These are phyloP conservation scores for Trypanosoma boissoni DNA, from an alignment of 208 protist genomes.

Conservation along the genomic window DNA sequence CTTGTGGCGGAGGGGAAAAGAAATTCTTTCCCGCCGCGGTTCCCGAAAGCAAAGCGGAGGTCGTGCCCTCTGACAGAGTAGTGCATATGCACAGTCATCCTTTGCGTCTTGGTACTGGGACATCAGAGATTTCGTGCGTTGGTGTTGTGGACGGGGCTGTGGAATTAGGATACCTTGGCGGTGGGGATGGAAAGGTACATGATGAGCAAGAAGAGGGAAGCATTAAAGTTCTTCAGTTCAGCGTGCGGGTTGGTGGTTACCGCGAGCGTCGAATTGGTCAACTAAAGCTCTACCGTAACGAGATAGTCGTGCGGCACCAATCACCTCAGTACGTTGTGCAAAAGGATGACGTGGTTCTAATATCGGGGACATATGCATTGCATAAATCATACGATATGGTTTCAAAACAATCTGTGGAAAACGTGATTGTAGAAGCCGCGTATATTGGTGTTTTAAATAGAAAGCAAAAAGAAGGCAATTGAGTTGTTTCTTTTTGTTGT, in stretches of 20 bases:
- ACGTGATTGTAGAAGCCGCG: slow-evolving; percentile 68
- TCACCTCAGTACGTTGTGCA: slow-evolving; percentile 24
- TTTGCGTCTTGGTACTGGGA: slow-evolving; percentile 18
- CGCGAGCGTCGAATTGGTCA: slow-evolving; percentile 50
- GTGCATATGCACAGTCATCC: slow-evolving; percentile 6
- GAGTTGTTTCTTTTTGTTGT: neutral
- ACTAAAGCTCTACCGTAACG: slow-evolving; percentile 53
- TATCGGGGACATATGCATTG: slow-evolving; percentile 63
- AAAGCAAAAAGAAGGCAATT: no score
- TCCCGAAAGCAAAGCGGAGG: neutral
- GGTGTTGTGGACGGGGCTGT: slow-evolving; percentile 20
- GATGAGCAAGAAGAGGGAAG: neutral
- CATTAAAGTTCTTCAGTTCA: slow-evolving; percentile 56
- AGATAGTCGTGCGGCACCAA: slow-evolving; percentile 44
- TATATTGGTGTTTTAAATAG: slow-evolving; percentile 24
- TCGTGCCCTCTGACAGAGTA: neutral
- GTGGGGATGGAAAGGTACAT: neutral
- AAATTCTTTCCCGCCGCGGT: neutral
- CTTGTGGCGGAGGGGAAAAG: neutral
- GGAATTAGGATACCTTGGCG: slow-evolving; percentile 6
- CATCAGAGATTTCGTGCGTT: slow-evolving; percentile 16
- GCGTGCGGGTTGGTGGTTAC: slow-evolving; percentile 45
- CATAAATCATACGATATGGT: slow-evolving; percentile 73
- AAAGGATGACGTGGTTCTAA: slow-evolving; percentile 54
- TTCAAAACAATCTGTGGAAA: slow-evolving; percentile 65